Evolutionary conservation across 352 stramenopile species (phyloP).

Genomic region (Pythium apleroticum): DNA sequence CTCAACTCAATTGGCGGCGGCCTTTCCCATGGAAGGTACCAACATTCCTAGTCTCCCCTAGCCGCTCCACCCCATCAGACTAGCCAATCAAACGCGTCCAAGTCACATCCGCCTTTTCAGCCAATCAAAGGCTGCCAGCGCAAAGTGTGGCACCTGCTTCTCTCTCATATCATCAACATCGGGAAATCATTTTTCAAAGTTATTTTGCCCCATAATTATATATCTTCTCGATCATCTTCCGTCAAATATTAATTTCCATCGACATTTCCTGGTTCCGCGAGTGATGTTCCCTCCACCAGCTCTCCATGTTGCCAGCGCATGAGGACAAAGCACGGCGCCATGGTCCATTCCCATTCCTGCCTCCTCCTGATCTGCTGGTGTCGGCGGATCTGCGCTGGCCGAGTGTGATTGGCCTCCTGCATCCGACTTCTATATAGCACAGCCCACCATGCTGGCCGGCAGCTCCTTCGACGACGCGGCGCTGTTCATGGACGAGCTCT

Average conservation of each 20-base stretch:
- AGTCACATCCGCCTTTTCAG: constrained; percentile 28
- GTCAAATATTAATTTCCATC: constrained; percentile 2
- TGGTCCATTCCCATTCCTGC: constrained; percentile 12
- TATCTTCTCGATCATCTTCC: not conserved
- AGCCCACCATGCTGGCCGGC: constrained; percentile 2
- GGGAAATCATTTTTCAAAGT: constrained; percentile 13
- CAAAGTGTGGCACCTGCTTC: constrained; percentile 26
- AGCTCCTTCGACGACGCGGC: constrained; percentile 14
- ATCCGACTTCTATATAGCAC: not conserved
- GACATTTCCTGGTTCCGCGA: not conserved
- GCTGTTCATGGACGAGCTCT: constrained; percentile 54
- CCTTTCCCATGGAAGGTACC: too few species aligned
- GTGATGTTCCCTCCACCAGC: not conserved
- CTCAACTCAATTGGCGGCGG: too few species aligned
- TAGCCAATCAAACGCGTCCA: constrained; percentile 27
- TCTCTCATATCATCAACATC: not conserved
- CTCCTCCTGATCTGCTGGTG: constrained; percentile 2
- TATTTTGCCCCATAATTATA: constrained; percentile 1
- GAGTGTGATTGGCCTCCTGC: constrained; percentile 22
- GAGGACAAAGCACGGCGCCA: not conserved
- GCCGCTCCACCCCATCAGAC: constrained; percentile 3
- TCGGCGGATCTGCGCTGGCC: constrained; percentile 8
- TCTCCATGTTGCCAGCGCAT: constrained; percentile 2
- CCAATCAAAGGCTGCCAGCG: constrained; percentile 59
- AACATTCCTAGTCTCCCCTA: constrained; percentile 22